Percentiles rank a stretch among this genome's conserved stretches.
Evolutionary conservation across 345 rosid genomes (phyloP).

Genomic region (Gossypium australe): DNA sequence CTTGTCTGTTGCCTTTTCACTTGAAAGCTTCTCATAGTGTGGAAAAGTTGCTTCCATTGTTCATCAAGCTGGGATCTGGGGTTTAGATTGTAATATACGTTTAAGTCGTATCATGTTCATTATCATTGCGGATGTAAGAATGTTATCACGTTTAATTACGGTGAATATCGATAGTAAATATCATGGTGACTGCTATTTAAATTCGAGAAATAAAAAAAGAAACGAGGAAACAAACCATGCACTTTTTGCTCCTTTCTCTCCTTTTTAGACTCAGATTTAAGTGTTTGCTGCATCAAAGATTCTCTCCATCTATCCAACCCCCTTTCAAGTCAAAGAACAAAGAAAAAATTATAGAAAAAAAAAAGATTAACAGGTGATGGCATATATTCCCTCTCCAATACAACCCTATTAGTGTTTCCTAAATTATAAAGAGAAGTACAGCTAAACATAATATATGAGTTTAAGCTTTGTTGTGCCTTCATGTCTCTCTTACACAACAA

Average conservation of each 20-base stretch:
- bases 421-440: conserved; percentile 35
- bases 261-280: conserved; percentile 43
- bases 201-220: neutral
- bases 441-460: conserved; percentile 16
- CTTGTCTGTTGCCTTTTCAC: neutral
- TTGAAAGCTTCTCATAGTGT: conserved; percentile 24
- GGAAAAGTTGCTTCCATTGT: conserved; percentile 42
- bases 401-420: conserved; percentile 70
- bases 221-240: conserved; percentile 62
- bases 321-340: conserved; percentile 51
- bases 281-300: conserved; percentile 53
- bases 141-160: neutral
- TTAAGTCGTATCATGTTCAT: too few relatives aligned
- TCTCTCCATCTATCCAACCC: conserved; percentile 24
- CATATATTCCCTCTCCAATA: conserved; percentile 71
- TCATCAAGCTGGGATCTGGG: conserved; percentile 48
- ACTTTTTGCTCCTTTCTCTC: conserved; percentile 57
- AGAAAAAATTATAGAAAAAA: conserved; percentile 7
- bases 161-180: too few relatives aligned
- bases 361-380: conserved; percentile 48
- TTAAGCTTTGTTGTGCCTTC: conserved; percentile 5
- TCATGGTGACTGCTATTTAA: too few relatives aligned
- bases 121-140: neutral
- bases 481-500: conserved; percentile 18
- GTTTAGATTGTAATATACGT: neutral